Base-by-base conservation (phyloP, 2,329 filamentous ascomycete species). In the Calonectria hawksworthii region DNA sequence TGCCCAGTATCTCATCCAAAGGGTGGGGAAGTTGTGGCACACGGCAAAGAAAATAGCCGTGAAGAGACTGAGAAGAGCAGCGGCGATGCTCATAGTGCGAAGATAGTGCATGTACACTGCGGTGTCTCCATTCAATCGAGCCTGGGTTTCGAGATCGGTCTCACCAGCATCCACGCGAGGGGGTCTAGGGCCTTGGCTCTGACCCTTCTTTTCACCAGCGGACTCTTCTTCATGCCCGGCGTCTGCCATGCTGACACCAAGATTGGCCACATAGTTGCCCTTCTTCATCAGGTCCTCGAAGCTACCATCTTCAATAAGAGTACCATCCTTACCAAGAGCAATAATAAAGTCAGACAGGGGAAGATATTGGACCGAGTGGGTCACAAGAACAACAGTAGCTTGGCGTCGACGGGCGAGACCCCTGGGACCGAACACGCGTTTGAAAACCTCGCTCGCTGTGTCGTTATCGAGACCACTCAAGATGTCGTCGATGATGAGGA, bases 21-120 rank as follows among this genome's bases (percentile, higher is more conserved):
- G 68, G 2, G 74, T 82, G 0, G 84, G 80, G 2, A 84, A 80
- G 51, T 79, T 83, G 4, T 68, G 71, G 10, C 77, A 76, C 13
- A 83, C 80, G 2, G 80, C 84, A 0, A 74, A 78, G 0, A 77
- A 28, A 16, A 81, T 47, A 14, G 75, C 80, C 0, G 80, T 8
- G 3, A 80, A n/a, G 0, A 83, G 80, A 3, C 73, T 66, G 3
- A 76, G 26, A 1, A 81, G 2, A 1, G 50, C 41, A 3, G 79
- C 73, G n/a, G 63, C 26, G 7, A 30, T 32, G 2, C 79, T 76
- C 7, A 86, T 81, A n/a, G 74, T 83, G 0, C 50, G 66, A 34
- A 85, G 82, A 63, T 85, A 86, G 71, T 85, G 81, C 0, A 75
- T 79, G 70, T 86, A 86, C 3, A 86, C 81, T 0, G 80, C 79